Evolutionary conservation across 352 stramenopile genomes (phyloP).

Genomic region (Pythium insidiosum): DNA sequence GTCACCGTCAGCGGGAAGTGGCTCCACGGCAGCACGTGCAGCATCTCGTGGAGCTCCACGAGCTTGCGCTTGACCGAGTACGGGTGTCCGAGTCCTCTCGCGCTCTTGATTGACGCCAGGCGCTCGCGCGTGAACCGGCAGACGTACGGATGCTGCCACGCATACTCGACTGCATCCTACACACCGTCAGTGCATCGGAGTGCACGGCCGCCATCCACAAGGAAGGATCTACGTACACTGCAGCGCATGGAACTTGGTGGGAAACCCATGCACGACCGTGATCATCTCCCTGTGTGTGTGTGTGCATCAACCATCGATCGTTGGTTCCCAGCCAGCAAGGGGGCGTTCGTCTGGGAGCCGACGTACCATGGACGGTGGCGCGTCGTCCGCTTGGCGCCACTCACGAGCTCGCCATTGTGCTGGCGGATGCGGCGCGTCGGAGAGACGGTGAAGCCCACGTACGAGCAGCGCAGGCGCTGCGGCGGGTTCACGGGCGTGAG

Average conservation of each 20-base stretch:
- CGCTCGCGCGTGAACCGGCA: slow-evolving; percentile 42
- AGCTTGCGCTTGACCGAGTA: slow-evolving; percentile 65
- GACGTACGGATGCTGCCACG: slow-evolving; percentile 64
- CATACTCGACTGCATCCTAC: slow-evolving; percentile 48
- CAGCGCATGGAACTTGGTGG: slow-evolving; percentile 64
- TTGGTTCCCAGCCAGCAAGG: too few relatives aligned
- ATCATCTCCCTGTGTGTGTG: slow-evolving; percentile 55
- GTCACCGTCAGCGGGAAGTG: slow-evolving; percentile 36
- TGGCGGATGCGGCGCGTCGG: slow-evolving; percentile 54
- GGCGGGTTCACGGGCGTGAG: slow-evolving; percentile 44
- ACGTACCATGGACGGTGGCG: slow-evolving; percentile 48
- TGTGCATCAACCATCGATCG: too few relatives aligned
- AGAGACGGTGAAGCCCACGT: slow-evolving; percentile 61
- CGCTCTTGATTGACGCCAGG: slow-evolving; percentile 22
- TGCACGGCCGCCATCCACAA: not conserved
- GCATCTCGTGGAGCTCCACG: slow-evolving; percentile 54
- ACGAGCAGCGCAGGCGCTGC: slow-evolving; percentile 47
- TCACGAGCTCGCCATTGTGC: slow-evolving; percentile 65
- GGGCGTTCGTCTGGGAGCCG: too few relatives aligned
- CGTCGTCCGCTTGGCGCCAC: slow-evolving; percentile 53
- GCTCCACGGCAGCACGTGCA: slow-evolving; percentile 43
- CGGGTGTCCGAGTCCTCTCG: slow-evolving; percentile 30
- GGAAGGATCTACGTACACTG: slow-evolving; percentile 37
- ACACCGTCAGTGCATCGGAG: not conserved
- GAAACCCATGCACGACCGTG: slow-evolving; percentile 61